A percentile compares a stretch with the other conserved stretches of the same genome.
Conservation (phyloP, 129 eudicot species). For the Helichrysum umbraculigerum region DNA sequence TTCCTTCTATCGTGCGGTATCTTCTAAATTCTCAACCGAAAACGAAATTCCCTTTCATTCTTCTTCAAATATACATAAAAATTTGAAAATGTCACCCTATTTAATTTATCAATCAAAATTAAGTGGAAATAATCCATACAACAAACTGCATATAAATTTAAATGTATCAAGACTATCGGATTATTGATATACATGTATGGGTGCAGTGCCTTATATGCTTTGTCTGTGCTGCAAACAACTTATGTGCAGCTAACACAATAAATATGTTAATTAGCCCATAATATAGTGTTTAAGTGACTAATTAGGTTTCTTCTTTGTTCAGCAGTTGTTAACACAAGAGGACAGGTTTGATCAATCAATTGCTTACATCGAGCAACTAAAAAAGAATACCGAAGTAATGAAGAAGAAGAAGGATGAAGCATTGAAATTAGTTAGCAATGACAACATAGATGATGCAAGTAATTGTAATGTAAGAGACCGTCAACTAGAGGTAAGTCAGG, state of each 20-base stretch:
- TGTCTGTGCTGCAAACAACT: no score
- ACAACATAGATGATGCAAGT: background rate
- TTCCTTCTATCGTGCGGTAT: background rate
- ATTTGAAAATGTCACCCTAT: no score
- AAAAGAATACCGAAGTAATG: constrained; percentile 28
- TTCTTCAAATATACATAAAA: background rate
- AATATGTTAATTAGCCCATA: background rate
- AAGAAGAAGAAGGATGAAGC: constrained; percentile 37
- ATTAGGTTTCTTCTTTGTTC: background rate
- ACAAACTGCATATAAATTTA: no score
- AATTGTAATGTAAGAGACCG: background rate
- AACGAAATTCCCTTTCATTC: background rate
- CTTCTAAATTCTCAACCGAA: background rate
- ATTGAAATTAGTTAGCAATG: background rate
- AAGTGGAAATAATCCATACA: background rate
- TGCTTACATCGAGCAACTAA: constrained; percentile 36
- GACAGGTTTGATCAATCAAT: constrained; percentile 41
- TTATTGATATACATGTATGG: background rate
- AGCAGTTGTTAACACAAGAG: constrained; percentile 37
- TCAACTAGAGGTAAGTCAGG: background rate
- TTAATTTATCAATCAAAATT: background rate
- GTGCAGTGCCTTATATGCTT: no score
- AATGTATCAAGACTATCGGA: background rate
- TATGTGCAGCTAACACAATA: background rate
- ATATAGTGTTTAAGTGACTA: background rate